Conservation (phyloP, 73 alveolate genomes). For the Effrenium voratum region DNA sequence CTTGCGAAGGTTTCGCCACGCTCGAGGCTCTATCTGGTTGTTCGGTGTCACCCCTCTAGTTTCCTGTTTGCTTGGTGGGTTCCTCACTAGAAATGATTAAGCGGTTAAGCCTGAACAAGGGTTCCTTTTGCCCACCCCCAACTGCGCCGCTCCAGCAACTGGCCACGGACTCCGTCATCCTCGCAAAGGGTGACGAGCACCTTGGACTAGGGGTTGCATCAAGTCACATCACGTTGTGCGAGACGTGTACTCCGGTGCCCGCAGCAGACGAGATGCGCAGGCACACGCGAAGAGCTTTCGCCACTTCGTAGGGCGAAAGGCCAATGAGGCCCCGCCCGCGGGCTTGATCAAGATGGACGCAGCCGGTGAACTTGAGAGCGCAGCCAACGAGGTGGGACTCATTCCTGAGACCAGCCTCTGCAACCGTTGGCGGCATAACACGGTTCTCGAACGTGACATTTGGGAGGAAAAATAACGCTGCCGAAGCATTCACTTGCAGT, state of each 20-base stretch:
- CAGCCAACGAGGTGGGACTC: not conserved
- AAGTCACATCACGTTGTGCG: not conserved
- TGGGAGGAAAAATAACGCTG: not conserved
- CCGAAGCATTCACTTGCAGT: not conserved
- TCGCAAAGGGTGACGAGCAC: slow-evolving; percentile 11
- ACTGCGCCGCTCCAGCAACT: slow-evolving; percentile 11
- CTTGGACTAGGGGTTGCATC: not conserved
- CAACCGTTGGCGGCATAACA: not conserved
- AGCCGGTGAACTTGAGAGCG: slow-evolving; percentile 9
- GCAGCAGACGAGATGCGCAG: not conserved
- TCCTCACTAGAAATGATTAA: too few species aligned
- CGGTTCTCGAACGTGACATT: not conserved
- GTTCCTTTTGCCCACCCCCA: too few species aligned
- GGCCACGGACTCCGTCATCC: slow-evolving; percentile 34
- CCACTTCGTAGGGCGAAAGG: not conserved
- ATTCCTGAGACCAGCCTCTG: not conserved
- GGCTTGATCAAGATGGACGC: not conserved
- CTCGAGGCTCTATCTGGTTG: too few species aligned
- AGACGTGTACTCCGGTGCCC: slow-evolving; percentile 4
- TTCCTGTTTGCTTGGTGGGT: too few species aligned
- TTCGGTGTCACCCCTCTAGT: too few species aligned
- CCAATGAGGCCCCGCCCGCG: not conserved
- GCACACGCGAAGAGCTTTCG: not conserved
- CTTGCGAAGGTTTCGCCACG: too few species aligned
- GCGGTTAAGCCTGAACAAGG: too few species aligned